phyloP scores from a whole-genome alignment of 2,329 filamentous ascomycete genomes.

The Colletotrichum acutatum region DNA sequence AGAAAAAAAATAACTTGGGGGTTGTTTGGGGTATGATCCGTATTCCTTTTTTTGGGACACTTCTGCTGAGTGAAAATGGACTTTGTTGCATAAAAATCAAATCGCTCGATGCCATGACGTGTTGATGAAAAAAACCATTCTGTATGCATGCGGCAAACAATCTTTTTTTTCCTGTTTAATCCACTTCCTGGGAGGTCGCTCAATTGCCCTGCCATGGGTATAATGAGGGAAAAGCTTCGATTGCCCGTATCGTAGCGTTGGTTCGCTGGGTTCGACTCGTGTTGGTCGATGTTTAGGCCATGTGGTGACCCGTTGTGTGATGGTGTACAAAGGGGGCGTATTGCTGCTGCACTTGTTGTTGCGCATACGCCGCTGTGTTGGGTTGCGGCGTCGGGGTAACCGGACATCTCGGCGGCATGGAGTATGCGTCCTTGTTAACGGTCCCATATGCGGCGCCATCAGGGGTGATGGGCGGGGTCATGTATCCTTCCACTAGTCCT shows the following conservation, averaged over 20 bases:
- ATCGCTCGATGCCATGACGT: constrained; percentile 60
- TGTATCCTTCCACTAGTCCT: constrained; percentile 76
- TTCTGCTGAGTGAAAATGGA: constrained; percentile 47
- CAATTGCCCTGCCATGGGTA: constrained; percentile 19
- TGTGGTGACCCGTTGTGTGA: constrained; percentile 46
- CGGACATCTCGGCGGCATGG: constrained; percentile 65
- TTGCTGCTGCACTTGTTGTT: constrained; percentile 55
- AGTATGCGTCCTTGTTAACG: constrained; percentile 59
- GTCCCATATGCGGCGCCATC: constrained; percentile 70
- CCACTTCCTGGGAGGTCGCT: constrained; percentile 28
- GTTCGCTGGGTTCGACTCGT: constrained; percentile 16
- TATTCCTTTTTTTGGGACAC: constrained; percentile 54
- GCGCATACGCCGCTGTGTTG: constrained; percentile 49
- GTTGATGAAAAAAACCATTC: constrained; percentile 49
- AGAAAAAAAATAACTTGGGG: constrained; percentile 39
- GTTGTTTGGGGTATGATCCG: constrained; percentile 49
- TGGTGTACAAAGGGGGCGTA: constrained; percentile 56
- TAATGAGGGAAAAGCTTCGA: constrained; percentile 25
- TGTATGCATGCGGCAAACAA: constrained; percentile 41
- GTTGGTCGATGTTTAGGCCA: constrained; percentile 37
- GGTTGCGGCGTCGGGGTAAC: constrained; percentile 70
- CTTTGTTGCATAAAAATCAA: constrained; percentile 45
- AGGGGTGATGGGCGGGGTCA: constrained; percentile 88
- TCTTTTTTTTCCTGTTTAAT: constrained; percentile 31
- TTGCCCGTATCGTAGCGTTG: constrained; percentile 32